These are phyloP conservation scores for Mycena olivaceomarginata DNA, from an alignment of 768 basidiomycete species.

Conservation along the genomic window DNA sequence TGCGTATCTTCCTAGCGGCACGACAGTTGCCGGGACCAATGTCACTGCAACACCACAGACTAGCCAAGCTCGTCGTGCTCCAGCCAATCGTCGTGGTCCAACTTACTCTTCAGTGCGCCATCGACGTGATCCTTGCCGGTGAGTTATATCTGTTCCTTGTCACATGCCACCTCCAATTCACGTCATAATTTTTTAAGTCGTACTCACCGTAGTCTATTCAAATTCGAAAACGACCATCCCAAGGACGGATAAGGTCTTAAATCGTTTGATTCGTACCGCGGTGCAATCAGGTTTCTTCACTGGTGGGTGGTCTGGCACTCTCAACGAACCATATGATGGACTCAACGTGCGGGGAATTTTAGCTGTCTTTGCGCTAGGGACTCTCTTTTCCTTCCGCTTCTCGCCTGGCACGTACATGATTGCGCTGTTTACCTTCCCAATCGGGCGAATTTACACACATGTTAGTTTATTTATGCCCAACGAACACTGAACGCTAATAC, in stretches of 20 bases:
- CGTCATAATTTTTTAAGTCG: neutral
- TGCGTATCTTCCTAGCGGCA: neutral
- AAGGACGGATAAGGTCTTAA: too few relatives aligned
- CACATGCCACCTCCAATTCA: neutral
- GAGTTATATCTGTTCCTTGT: neutral
- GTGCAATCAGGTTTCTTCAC: neutral
- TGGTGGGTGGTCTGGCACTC: neutral
- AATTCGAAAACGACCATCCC: too few relatives aligned
- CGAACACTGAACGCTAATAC: neutral
- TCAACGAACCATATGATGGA: neutral
- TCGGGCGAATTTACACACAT: slow-evolving; percentile 1
- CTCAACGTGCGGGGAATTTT: neutral
- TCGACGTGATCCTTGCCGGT: neutral
- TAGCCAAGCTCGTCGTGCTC: neutral
- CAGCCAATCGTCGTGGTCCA: slow-evolving; percentile 20
- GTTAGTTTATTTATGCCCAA: neutral
- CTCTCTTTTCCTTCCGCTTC: neutral
- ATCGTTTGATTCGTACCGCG: too few relatives aligned
- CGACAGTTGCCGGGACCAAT: neutral
- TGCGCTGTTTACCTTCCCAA: neutral
- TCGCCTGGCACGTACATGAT: neutral
- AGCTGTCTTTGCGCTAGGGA: neutral
- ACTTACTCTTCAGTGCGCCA: slow-evolving; percentile 7
- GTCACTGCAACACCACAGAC: neutral
- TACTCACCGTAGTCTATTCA: neutral